Conservation (phyloP, 768 basidiomycete genomes). For the Pisolithus albus region DNA sequence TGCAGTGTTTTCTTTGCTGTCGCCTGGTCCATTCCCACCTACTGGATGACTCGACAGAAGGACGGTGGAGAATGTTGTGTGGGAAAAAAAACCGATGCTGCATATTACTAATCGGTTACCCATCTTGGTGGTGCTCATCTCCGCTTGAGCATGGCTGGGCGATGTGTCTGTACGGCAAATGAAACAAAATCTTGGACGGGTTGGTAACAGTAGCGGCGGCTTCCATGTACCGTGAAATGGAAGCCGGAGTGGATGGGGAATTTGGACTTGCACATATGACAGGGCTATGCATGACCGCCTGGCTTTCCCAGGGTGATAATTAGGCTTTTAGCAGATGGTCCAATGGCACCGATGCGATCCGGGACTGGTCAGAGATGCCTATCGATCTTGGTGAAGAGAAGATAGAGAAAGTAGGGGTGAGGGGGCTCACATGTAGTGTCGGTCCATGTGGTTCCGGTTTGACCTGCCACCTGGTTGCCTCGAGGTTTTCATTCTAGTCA, state of each 20-base stretch:
- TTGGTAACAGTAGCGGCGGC: background rate
- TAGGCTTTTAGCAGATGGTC: background rate
- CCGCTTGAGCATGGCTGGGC: too few species aligned
- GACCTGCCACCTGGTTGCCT: background rate
- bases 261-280: too few species aligned
- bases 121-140: too few species aligned
- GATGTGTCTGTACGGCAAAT: background rate
- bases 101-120: too few species aligned
- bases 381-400: background rate
- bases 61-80: background rate
- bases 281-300: too few species aligned
- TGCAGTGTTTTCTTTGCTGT: constrained; percentile 65
- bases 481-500: constrained; percentile 1
- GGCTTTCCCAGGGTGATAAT: background rate
- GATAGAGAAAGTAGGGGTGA: too few species aligned
- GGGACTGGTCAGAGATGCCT: background rate
- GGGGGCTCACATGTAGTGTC: background rate
- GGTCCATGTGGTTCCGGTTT: background rate
- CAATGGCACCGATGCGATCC: background rate
- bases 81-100: background rate
- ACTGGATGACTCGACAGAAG: too few species aligned
- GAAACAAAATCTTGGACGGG: background rate
- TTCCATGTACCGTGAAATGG: background rate
- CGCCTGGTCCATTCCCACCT: constrained; percentile 42
- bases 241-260: background rate